phyloP scores from a whole-genome alignment of 2,329 filamentous ascomycete genomes.

The Pyrenophora teres region DNA sequence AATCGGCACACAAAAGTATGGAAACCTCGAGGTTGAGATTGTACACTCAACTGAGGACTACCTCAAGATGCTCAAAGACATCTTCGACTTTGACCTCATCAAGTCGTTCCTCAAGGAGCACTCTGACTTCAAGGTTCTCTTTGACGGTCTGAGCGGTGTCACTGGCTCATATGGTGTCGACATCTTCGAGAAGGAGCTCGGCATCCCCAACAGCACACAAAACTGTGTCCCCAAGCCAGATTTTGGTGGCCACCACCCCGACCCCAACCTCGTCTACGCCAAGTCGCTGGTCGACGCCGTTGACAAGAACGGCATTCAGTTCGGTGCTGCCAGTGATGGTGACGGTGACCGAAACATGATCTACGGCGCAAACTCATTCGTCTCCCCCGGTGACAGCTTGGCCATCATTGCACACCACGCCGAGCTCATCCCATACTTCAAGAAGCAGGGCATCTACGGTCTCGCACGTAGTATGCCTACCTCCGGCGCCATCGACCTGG shows the following conservation, averaged over 20 bases:
- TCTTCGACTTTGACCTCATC: constrained; percentile 97
- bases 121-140: constrained; percentile 93
- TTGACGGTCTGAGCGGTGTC: constrained; percentile 92
- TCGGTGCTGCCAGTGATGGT: constrained; percentile 93
- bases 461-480: constrained; percentile 98
- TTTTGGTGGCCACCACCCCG: constrained; percentile 96
- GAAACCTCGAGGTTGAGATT: constrained; percentile 88
- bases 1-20: constrained; percentile 83
- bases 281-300: constrained; percentile 93
- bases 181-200: constrained; percentile 94
- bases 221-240: constrained; percentile 92
- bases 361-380: constrained; percentile 94
- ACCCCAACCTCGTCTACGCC: constrained; percentile 96
- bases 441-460: constrained; percentile 94
- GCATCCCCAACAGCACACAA: constrained; percentile 79
- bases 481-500: constrained; percentile 90
- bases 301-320: constrained; percentile 88
- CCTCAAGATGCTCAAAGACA: constrained; percentile 92
- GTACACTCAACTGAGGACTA: constrained; percentile 94
- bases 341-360: constrained; percentile 99
- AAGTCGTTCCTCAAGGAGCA: constrained; percentile 88
- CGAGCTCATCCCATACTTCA: constrained; percentile 96
- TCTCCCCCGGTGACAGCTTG: constrained; percentile 94
- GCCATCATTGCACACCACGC: constrained; percentile 98
- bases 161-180: constrained; percentile 93